Evolutionary conservation across 208 protist species (phyloP).

Genomic region (Crithidia mellificae): DNA sequence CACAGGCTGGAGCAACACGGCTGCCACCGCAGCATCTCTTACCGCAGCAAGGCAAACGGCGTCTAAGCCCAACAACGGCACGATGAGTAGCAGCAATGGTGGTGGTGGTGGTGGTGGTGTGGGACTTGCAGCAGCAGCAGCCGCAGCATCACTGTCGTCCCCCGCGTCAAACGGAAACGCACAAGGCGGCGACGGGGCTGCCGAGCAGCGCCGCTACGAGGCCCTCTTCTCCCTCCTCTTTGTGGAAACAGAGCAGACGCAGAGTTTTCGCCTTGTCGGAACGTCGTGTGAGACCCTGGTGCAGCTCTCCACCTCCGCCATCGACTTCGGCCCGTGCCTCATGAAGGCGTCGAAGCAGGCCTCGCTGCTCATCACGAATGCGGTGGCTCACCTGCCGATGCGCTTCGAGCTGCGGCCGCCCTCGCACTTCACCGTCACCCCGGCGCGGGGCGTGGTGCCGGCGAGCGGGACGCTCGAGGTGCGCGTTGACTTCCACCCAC

Average conservation of each 20-base stretch:
- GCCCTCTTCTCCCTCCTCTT: constrained; percentile 77
- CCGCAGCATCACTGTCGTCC: too few species aligned
- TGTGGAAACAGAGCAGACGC: constrained; percentile 86
- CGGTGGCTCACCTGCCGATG: constrained; percentile 76
- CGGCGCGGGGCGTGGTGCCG: constrained; percentile 50
- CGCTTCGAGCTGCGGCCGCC: constrained; percentile 65
- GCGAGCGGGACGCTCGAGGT: constrained; percentile 48
- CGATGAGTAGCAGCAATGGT: background rate
- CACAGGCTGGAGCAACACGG: constrained; percentile 56
- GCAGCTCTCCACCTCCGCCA: constrained; percentile 55
- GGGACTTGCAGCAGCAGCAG: too few species aligned
- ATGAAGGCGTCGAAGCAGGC: constrained; percentile 62
- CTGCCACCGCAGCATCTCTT: background rate
- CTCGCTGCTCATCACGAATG: constrained; percentile 65
- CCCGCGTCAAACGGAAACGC: too few species aligned
- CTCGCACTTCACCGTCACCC: constrained; percentile 76
- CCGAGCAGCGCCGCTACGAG: constrained; percentile 52
- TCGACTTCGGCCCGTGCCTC: constrained; percentile 77
- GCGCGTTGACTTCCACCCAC: constrained; percentile 78
- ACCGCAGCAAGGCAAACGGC: background rate
- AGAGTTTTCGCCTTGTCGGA: constrained; percentile 74
- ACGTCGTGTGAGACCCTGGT: constrained; percentile 70
- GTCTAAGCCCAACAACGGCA: background rate
- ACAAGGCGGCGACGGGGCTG: background rate
- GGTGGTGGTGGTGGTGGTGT: background rate